phyloP scores from a whole-genome alignment of 2,329 filamentous ascomycete genomes.

The Zopfia rhizophila region DNA sequence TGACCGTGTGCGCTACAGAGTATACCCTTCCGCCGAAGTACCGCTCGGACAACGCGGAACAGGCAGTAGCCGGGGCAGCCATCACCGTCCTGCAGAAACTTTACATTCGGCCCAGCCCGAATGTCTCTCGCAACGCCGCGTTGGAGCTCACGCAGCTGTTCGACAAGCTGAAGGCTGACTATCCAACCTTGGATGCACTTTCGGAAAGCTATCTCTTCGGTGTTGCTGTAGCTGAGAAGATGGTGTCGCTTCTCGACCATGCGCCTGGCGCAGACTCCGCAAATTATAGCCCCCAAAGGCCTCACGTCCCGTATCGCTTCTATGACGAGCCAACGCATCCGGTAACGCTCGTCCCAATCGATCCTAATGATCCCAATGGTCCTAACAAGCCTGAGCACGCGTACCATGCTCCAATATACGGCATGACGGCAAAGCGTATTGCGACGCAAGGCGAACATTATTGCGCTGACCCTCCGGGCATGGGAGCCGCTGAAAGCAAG shows the following conservation, averaged over 20 bases:
- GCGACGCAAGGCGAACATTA: slow-evolving; percentile 26
- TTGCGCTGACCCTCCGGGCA: slow-evolving; percentile 22
- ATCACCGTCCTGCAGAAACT: slow-evolving; percentile 28
- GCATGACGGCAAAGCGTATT: slow-evolving; percentile 32
- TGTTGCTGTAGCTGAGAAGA: slow-evolving; percentile 27
- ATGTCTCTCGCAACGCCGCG: slow-evolving; percentile 21
- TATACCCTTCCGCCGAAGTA: slow-evolving; percentile 20
- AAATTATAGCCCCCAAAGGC: slow-evolving; percentile 30
- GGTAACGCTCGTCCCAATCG: slow-evolving; percentile 29
- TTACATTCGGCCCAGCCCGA: slow-evolving; percentile 20
- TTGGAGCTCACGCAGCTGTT: slow-evolving; percentile 21
- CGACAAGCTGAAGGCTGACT: slow-evolving; percentile 8
- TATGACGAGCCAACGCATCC: slow-evolving; percentile 39
- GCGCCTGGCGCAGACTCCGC: slow-evolving; percentile 18
- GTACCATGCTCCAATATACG: slow-evolving; percentile 36
- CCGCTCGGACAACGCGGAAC: slow-evolving; percentile 26
- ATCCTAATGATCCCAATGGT: slow-evolving; percentile 34
- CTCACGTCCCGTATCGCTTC: slow-evolving; percentile 29
- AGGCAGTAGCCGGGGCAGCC: slow-evolving; percentile 35
- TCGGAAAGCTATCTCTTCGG: slow-evolving; percentile 33
- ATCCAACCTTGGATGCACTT: slow-evolving; percentile 20
- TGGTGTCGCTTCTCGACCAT: slow-evolving; percentile 30
- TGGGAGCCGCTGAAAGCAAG: slow-evolving; percentile 16
- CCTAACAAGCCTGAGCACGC: slow-evolving; percentile 26
- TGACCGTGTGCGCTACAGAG: slow-evolving; percentile 13